Evolutionary conservation across 192 early-diverging fungal species (phyloP).

Genomic region (Rhizophagus sp.): DNA sequence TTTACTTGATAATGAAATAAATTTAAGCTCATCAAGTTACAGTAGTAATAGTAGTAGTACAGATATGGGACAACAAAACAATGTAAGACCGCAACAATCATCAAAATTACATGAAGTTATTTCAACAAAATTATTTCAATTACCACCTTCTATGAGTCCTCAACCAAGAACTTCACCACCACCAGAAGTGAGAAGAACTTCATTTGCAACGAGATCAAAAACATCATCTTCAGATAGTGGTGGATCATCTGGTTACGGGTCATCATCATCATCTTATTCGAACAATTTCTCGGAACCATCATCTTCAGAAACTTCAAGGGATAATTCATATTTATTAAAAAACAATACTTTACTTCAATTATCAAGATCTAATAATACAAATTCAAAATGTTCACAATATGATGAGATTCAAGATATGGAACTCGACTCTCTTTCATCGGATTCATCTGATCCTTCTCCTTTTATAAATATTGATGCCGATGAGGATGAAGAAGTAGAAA

Average conservation of each 20-base stretch:
- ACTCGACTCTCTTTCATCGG: neutral
- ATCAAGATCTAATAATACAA: neutral
- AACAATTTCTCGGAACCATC: neutral
- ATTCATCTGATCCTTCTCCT: constrained; percentile 1
- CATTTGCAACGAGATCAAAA: neutral
- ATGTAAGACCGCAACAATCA: neutral
- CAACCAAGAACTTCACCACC: neutral
- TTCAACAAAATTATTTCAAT: constrained; percentile 11
- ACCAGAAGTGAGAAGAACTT: neutral
- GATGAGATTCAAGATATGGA: constrained; percentile 21
- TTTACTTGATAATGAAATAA: neutral
- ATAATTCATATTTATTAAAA: constrained; percentile 2
- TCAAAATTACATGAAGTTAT: neutral
- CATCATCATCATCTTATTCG: constrained; percentile 5
- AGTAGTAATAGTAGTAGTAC: neutral
- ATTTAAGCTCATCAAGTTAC: too few relatives aligned
- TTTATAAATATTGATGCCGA: constrained; percentile 18
- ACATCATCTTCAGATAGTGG: constrained; percentile 3
- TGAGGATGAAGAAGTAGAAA: neutral
- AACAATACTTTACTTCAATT: constrained; percentile 10
- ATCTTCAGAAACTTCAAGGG: neutral
- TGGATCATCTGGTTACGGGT: constrained; percentile 1
- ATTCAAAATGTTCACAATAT: neutral
- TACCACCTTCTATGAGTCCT: neutral
- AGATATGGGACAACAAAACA: neutral